Evolutionary conservation across 495 filamentous ascomycete genomes (phyloP).

Genomic region (Penicillium coffeae): DNA sequence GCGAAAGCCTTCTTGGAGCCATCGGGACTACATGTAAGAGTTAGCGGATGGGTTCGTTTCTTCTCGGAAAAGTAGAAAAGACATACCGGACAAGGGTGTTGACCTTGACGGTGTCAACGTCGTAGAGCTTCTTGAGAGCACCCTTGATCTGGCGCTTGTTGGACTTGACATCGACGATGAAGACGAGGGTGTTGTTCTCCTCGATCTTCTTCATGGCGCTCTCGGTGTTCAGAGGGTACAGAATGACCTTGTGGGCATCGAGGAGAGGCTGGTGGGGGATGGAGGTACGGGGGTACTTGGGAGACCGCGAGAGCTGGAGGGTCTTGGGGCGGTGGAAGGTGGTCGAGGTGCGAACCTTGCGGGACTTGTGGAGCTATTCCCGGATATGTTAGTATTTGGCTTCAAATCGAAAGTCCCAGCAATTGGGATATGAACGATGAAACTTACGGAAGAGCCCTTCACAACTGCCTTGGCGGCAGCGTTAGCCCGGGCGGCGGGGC

Average conservation of each 20-base stretch:
- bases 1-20: constrained; percentile 98
- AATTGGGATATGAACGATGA: background rate
- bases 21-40: constrained; percentile 62
- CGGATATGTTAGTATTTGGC: constrained; percentile 7
- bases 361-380: constrained; percentile 63
- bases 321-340: constrained; percentile 98
- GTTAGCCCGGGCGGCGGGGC: constrained; percentile 63
- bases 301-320: constrained; percentile 80
- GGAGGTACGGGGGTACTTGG: constrained; percentile 96
- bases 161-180: constrained; percentile 96
- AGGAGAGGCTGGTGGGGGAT: constrained; percentile 84
- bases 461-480: constrained; percentile 91
- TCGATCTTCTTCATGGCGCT: constrained; percentile 99
- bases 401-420: constrained; percentile 2
- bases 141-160: constrained; percentile 99
- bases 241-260: constrained; percentile 87
- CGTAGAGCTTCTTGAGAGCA: constrained; percentile 98
- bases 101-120: constrained; percentile 96
- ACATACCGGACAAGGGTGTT: constrained; percentile 93
- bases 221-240: constrained; percentile 92
- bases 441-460: constrained; percentile 68
- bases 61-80: background rate
- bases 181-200: constrained; percentile 99
- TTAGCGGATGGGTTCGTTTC: background rate
- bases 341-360: constrained; percentile 87